Evolutionary conservation across 768 basidiomycete genomes (phyloP), one percentile per base, ranked within the genome.

Genomic region (Ramaria sp.): DNA sequence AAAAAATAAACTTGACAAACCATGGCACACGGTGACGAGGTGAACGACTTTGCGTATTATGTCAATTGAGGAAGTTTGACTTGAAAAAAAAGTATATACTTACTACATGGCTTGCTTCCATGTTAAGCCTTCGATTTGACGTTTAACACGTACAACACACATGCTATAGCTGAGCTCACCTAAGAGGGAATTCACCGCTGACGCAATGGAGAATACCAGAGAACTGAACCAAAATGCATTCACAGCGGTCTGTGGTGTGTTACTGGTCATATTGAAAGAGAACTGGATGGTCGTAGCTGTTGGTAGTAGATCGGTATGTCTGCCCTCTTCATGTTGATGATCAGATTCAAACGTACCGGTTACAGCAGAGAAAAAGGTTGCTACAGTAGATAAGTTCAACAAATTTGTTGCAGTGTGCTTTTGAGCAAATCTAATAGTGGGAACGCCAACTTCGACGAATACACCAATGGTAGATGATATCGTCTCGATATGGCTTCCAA

Each of bases 51-150:
- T 15, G 51, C 52, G 31, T 10, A 57, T 52, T 60, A 55, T 47
- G 55, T 50, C 10, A 41, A 57, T 66, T 63, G 62, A 42, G 61
- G 59, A n/a, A 22, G 17, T 6, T 56, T 58, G 51, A 55, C 24
- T 34, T 34, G 6, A 47, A 20, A 51, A 47, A 63, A 59, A 49
- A 51, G n/a, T 11, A 13, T n/a, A 22, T 11, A 78, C 84, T 61
- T 69, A 87, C 85, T 88, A 88, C 83, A 87, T 86, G 0, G 86
- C 84, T 64, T 86, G 84, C 65, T 84, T 86, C 86, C 86, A 88
- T 0, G 84, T 86, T 50, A 88, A 68, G 46, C 85, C 53, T 54
- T 19, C 39, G 13, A 37, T 43, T 30, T 12, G 20, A 1, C 7
- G 12, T n/a, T 24, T 3, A 3, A 24, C 13, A 45, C 41, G 22